Base-by-base conservation (phyloP, 345 rosid genomes). In the Gossypium anomalum region DNA sequence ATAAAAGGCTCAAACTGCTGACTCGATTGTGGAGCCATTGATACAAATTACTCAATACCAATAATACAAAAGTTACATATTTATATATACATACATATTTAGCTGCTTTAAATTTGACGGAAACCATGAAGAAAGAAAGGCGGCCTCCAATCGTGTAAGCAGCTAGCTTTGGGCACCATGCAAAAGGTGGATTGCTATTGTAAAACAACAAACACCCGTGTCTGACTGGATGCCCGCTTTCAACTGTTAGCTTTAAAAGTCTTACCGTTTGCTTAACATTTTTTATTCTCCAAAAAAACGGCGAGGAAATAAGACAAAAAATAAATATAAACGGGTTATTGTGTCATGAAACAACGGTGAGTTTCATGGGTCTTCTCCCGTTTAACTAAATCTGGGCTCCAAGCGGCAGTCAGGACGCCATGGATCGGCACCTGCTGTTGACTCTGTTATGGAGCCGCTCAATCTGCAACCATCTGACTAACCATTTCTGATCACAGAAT, bases 401-500 rank as follows among this genome's bases (percentile, higher is more conserved):
- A 75, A 65, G 84, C 87, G 84, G 87, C 85, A 82, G 86, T 23
- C 84, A 15, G 77, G 34, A 64, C 60, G 75, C 85, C 84, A 82
- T 76, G 16, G 62, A 56, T 15, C 19, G 78, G 78, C 78, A 56
- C 79, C 82, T 75, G 76, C 87, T 85, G 87, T 55, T 74, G 84
- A 82, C 87, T 85, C 87, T 2, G 53, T 15, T 45, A 25, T 61
- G 75, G 80, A 84, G 85, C 87, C 41, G 1, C 7, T 34, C 85
- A 68, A 1, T 41, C 13, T 22, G 11, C 9, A 25, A 49, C 4
- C 4, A 34, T 34, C 38, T 44, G 22, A 9, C 15, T 4, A 14
- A 38, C 19, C 49, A n/a, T 52, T 41, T 19, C 44, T 19, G 8
- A 65, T 43, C 51, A 2, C 2, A 41, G 3, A 41, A n/a, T 2